A percentile compares a stretch with the other conserved stretches of the same genome.
Evolutionary conservation across 768 basidiomycete species (phyloP).

Genomic region (Paxillus rubicundulus): DNA sequence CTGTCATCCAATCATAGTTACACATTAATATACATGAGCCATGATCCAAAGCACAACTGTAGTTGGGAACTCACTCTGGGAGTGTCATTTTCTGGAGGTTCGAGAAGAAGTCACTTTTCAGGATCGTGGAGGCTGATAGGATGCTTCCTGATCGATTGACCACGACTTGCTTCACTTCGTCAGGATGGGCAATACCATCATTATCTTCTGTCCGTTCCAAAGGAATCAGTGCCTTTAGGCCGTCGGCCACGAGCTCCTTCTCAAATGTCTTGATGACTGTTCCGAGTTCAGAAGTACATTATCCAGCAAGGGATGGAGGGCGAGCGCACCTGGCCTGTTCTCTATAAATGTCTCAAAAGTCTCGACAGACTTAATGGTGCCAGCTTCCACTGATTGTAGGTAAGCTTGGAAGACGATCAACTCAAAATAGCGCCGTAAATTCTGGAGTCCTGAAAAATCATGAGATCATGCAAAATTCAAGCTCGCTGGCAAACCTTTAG

Average conservation of each 20-base stretch:
- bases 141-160: slow-evolving; percentile 81
- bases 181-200: slow-evolving; percentile 76
- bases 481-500: slow-evolving; percentile 54
- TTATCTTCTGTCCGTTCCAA: slow-evolving; percentile 67
- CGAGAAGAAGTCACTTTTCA: slow-evolving; percentile 94
- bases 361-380: slow-evolving; percentile 73
- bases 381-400: slow-evolving; percentile 74
- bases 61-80: slow-evolving; percentile 64
- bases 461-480: slow-evolving; percentile 5
- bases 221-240: slow-evolving; percentile 75
- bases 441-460: slow-evolving; percentile 58
- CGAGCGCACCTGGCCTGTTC: slow-evolving; percentile 68
- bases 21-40: slow-evolving; percentile 2
- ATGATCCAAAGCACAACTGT: neutral
- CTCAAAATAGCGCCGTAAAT: slow-evolving; percentile 81
- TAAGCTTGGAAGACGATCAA: slow-evolving; percentile 90
- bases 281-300: neutral
- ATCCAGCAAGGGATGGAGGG: neutral
- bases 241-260: slow-evolving; percentile 82
- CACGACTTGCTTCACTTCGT: slow-evolving; percentile 88
- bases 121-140: slow-evolving; percentile 85
- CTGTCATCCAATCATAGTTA: slow-evolving; percentile 40
- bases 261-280: slow-evolving; percentile 93
- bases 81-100: slow-evolving; percentile 96
- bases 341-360: slow-evolving; percentile 82